Base-by-base conservation (phyloP, 805 yeast species). In the Millerago galiae region DNA sequence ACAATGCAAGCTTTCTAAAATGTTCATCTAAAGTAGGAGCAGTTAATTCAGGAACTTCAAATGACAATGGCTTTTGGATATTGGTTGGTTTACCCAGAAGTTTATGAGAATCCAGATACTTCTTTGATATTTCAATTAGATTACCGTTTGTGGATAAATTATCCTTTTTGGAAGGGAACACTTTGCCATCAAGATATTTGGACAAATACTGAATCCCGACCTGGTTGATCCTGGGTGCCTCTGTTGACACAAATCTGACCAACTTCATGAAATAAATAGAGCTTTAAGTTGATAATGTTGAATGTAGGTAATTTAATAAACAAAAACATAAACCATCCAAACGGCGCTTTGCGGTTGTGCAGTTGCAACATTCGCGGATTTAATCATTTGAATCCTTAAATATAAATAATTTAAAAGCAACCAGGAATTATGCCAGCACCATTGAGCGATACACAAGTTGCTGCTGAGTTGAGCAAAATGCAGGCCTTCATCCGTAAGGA, bases 401-500 rank as follows among this genome's bases (percentile, higher is more conserved):
- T 18, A n/a, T n/a, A n/a, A n/a, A n/a, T n/a, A n/a, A n/a, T n/a
- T n/a, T n/a, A n/a, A n/a, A 30, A 7, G 29, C 17, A 11, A 16
- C 13, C 21, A 32, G 16, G n/a, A 13, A n/a, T 28, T 9, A 38
- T 38, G 41, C 36, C 41, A 4, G 41, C 41, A 26, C 41, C 41
- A 26, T 15, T 38, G 26, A 38, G 37, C 13, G 41, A 38, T 26
- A 32, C 41, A 34, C 35, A 90, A 89, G 98, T 91, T 54, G 89
- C 84, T 60, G 88, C 88, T 56, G 99, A 93, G 73, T 85, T 93
- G 67, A 81, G 82, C 65, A 93, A 93, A 74, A 93, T 93, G 97
- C 95, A 91, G 64, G 90, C 95, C 62, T 93, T 93, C 81, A 93
- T 93, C 77, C 87, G 84, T 70, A 93, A 91, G 77, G 99, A 93